Base-by-base conservation (phyloP, 1,284 basidiomycete genomes). In the Wallemia ichthyophaga region DNA sequence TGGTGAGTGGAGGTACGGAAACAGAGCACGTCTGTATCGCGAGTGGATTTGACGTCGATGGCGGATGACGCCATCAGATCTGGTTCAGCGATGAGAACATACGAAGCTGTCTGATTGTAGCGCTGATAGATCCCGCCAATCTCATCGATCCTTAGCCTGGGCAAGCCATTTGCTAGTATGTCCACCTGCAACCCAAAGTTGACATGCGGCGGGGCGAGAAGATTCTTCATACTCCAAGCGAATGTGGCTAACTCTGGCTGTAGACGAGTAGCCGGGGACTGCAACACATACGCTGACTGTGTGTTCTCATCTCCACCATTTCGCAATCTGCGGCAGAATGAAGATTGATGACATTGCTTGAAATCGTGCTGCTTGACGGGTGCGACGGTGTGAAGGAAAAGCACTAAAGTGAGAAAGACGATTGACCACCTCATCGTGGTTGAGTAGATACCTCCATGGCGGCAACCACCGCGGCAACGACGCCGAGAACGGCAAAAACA, bases 281-380 rank as follows among this genome's bases (percentile, higher is more conserved):
- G n/a, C n/a, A n/a, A n/a, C n/a, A n/a, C n/a, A n/a, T n/a, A n/a
- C n/a, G n/a, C n/a, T 26, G 71, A 48, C 69, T 0, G 75, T 73
- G 59, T 75, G 76, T 56, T 74, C 72, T 65, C 58, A 56, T 75
- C 72, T 60, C 85, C 78, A 58, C 94, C 77, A 0, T 81, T 81
- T 56, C 88, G 79, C 58, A 86, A 84, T 62, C 88, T 76, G 57
- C 84, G 78, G 72, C 89, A 94, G 72, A 95, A 94, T 17, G 83
- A 85, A 0, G 85, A 78, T 69, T 94, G 85, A 21, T 76, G 75
- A 68, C 89, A 94, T 62, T 79, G 85, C 71, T 92, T 94, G 75
- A 89, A 94, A 70, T 94, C 85, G 61, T 81, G 76, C 37, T 74
- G 67, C 65, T 75, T 75, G 60, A 74, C 72, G 2, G 67, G 71